Base-by-base conservation (phyloP, 306 rosid species). In the Pyrus betulifolia region DNA sequence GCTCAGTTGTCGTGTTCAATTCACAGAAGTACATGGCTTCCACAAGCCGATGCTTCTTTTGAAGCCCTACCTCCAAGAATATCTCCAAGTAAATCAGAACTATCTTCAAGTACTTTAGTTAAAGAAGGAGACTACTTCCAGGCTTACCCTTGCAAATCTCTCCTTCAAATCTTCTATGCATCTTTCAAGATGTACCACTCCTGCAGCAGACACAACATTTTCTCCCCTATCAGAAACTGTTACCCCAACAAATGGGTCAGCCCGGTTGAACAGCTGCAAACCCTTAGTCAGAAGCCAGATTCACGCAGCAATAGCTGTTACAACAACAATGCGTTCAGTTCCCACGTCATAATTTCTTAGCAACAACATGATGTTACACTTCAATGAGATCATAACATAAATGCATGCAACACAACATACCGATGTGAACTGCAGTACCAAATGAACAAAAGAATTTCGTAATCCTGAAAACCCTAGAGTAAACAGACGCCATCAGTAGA, bases 21-120 rank as follows among this genome's bases (percentile, higher is more conserved):
- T 94, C 97, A 75, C 98, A 90, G 8, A 91, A 94, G 93, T 91
- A 91, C 97, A 94, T 86, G 67, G 94, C 97, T 85, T 94, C 98
- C 59, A 89, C 98, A 70, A 94, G 94, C 63, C 96, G 86, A 19
- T 97, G 96, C 67, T 82, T 83, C 79, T 84, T 90, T 83, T 90
- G 92, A 74, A 94, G 93, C 79, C 30, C 30, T 28, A 28, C 30
- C 30, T 28, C 30, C 30, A 28, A 28, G 30, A 2, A 28, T 28
- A 28, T 28, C 30, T 28, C 30, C 30, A 28, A 28, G 30, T 28
- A 28, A 28, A 28, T 28, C 30, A 28, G 30, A 28, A 28, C 30
- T 2, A 28, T 28, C 30, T 28, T 28, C 30, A 28, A 28, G 30
- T 2, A 28, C 30, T 28, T 28, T 28, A 28, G 30, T 28, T 2